Conservation (phyloP, 1,284 basidiomycete species). For the Phylloporus sp. region DNA sequence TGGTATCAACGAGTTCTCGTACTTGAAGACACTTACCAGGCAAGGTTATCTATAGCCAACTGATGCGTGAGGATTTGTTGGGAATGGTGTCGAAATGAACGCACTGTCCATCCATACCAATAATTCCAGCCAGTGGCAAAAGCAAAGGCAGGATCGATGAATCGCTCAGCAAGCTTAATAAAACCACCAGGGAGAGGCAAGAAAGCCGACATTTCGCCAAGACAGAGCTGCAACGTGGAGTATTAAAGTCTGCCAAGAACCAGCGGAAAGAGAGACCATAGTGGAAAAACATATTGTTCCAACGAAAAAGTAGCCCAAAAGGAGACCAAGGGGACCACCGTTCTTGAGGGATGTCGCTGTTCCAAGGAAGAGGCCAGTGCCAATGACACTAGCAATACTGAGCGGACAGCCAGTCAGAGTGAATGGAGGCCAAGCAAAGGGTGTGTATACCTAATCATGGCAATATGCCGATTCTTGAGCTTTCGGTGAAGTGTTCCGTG, state of each 20-base stretch:
- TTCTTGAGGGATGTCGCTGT: constrained; percentile 39
- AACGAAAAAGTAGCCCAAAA: constrained; percentile 43
- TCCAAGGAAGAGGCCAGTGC: constrained; percentile 57
- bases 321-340: constrained; percentile 43
- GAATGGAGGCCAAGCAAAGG: too few relatives aligned
- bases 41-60: constrained; percentile 34
- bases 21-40: constrained; percentile 26
- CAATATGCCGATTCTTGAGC: constrained; percentile 43
- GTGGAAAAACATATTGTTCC: constrained; percentile 42
- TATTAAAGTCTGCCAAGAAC: not conserved
- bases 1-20: not conserved
- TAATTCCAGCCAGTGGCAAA: constrained; percentile 78
- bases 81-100: constrained; percentile 37
- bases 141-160: constrained; percentile 72
- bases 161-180: constrained; percentile 72
- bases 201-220: constrained; percentile 46
- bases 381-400: constrained; percentile 54
- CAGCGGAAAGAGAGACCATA: constrained; percentile 30
- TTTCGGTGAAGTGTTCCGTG: constrained; percentile 32
- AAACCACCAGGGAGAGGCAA: constrained; percentile 65
- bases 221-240: constrained; percentile 35
- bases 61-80: constrained; percentile 5
- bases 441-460: constrained; percentile 41
- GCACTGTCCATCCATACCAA: constrained; percentile 66
- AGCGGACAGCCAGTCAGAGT: not conserved